Evolutionary conservation across 2,329 filamentous ascomycete genomes (phyloP).

Genomic region (Aspergillus brunneoviolaceus): DNA sequence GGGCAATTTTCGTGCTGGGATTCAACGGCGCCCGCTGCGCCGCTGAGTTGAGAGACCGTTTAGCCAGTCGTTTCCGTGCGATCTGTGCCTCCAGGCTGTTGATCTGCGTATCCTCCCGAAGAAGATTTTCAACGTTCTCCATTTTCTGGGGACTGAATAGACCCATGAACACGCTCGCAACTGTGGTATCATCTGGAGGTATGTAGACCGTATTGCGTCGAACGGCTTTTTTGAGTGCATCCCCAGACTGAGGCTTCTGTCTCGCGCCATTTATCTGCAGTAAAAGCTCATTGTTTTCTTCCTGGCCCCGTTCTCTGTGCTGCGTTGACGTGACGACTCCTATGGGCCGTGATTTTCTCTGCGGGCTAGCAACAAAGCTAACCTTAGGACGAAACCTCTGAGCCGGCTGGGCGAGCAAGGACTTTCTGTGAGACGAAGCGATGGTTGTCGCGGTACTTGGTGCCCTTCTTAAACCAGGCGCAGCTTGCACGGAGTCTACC

Average conservation of each 20-base stretch:
- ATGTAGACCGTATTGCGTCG: conserved; percentile 44
- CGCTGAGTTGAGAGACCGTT: conserved; percentile 22
- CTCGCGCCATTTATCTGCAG: conserved; percentile 13
- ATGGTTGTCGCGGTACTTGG: conserved; percentile 10
- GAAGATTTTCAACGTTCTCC: neutral
- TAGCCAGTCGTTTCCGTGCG: conserved; percentile 31
- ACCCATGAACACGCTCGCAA: conserved; percentile 45
- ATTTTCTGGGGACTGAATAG: conserved; percentile 44
- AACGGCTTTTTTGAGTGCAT: conserved; percentile 31
- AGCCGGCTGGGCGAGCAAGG: conserved; percentile 41
- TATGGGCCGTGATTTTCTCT: conserved; percentile 14
- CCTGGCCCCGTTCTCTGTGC: conserved; percentile 9
- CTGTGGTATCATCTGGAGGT: conserved; percentile 42
- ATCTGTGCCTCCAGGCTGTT: conserved; percentile 37
- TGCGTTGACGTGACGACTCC: conserved; percentile 8
- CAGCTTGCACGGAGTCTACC: conserved; percentile 12
- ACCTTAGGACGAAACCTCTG: conserved; percentile 40
- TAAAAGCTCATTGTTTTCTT: conserved; percentile 20
- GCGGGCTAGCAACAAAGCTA: conserved; percentile 26
- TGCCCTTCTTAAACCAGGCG: conserved; percentile 21
- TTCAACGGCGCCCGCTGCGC: conserved; percentile 49
- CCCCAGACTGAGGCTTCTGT: conserved; percentile 8
- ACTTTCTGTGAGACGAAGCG: conserved; percentile 28
- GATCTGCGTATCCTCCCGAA: conserved; percentile 24
- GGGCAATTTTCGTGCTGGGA: conserved; percentile 39